These are phyloP conservation scores for Globisporangium cederbergense DNA, from an alignment of 352 stramenopile species.

Conservation along the genomic window DNA sequence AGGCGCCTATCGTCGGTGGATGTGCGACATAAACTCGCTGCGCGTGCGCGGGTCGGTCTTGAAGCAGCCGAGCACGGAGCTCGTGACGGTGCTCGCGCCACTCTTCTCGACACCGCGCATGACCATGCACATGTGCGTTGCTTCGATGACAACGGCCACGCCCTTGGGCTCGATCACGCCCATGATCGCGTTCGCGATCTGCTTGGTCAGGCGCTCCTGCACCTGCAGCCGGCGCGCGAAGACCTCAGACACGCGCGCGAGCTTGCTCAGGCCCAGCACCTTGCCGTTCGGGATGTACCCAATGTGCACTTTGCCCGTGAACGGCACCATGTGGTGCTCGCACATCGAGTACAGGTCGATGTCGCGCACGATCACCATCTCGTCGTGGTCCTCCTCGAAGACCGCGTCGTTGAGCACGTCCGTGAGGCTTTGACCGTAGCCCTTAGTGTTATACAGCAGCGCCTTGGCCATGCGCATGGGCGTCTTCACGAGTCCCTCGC, in stretches of 20 bases:
- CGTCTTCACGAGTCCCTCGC: conserved; percentile 95
- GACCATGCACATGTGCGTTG: conserved; percentile 99
- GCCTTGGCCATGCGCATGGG: conserved; percentile 97
- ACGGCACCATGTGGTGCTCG: conserved; percentile 99
- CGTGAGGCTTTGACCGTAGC: conserved; percentile 89
- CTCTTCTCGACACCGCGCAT: conserved; percentile 99
- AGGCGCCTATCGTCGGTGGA: conserved; percentile 64
- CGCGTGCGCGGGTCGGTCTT: conserved; percentile 90
- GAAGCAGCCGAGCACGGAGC: conserved; percentile 96
- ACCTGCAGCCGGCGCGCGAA: conserved; percentile 97
- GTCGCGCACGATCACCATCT: conserved; percentile 99
- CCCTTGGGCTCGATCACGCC: conserved; percentile 95
- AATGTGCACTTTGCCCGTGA: conserved; percentile 96
- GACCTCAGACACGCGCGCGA: conserved; percentile 97
- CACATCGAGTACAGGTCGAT: conserved; percentile 99
- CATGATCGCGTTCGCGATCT: conserved; percentile 98
- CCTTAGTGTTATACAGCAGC: conserved; percentile 95
- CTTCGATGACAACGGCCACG: conserved; percentile 98
- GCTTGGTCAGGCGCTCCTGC: conserved; percentile 98
- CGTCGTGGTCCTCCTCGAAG: conserved; percentile 97
- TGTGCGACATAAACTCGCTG: conserved; percentile 88
- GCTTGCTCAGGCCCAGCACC: conserved; percentile 98
- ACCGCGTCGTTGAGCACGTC: conserved; percentile 96
- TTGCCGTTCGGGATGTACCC: conserved; percentile 94
- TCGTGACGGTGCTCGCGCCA: conserved; percentile 95